Conservation (phyloP, 2,329 filamentous ascomycete species). For the Fusarium nanum region DNA sequence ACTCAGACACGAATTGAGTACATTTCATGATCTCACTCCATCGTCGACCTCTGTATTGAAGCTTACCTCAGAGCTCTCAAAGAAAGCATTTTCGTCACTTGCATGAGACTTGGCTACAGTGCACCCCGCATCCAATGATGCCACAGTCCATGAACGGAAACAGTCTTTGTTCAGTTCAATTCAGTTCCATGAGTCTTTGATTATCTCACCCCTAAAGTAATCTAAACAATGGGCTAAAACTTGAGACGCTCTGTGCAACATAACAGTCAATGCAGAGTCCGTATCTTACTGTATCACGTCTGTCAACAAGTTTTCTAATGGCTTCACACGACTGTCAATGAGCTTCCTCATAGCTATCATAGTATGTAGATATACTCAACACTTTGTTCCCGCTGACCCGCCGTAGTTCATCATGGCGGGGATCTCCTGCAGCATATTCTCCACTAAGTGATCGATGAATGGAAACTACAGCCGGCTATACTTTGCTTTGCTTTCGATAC, state of each 20-base stretch:
- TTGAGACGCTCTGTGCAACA: constrained; percentile 23
- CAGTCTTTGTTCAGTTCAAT: constrained; percentile 12
- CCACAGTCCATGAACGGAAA: constrained; percentile 39
- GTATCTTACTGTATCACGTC: neutral
- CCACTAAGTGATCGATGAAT: constrained; percentile 43
- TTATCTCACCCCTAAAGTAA: neutral
- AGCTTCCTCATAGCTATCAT: neutral
- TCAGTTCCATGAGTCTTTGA: constrained; percentile 22
- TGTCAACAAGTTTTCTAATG: neutral
- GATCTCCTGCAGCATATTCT: constrained; percentile 38
- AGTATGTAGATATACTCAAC: constrained; percentile 10
- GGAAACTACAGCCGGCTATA: constrained; percentile 13
- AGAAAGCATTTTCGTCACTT: constrained; percentile 27
- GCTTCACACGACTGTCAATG: neutral
- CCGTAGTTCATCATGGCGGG: constrained; percentile 38
- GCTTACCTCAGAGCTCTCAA: constrained; percentile 18
- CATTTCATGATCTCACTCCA: constrained; percentile 23
- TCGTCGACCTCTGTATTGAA: constrained; percentile 10
- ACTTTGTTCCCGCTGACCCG: constrained; percentile 21
- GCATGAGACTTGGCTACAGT: constrained; percentile 39
- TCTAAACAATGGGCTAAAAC: constrained; percentile 4
- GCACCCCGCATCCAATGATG: constrained; percentile 46
- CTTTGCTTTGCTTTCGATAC: constrained; percentile 11
- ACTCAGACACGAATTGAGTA: constrained; percentile 35
- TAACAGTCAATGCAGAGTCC: constrained; percentile 4